Conservation (phyloP, 805 yeast genomes). For the Saturnispora ahearnii region DNA sequence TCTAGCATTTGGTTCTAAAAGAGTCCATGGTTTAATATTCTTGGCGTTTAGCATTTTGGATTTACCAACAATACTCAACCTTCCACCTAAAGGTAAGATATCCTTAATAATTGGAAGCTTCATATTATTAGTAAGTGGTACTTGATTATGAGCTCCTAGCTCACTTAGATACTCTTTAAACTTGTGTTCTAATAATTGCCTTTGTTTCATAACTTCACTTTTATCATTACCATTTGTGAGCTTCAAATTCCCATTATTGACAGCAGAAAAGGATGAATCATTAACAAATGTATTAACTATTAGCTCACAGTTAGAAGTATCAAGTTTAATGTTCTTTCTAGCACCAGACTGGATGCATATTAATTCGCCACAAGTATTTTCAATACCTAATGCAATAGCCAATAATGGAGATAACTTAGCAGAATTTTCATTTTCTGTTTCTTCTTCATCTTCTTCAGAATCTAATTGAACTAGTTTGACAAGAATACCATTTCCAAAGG, state of each 20-base stretch:
- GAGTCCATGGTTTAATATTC: constrained; percentile 6
- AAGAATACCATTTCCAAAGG: constrained; percentile 10
- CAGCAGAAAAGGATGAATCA: constrained; percentile 25
- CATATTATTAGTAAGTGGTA: constrained; percentile 40
- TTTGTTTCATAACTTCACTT: constrained; percentile 10
- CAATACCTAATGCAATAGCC: constrained; percentile 48
- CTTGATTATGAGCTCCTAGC: not conserved
- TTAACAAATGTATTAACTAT: constrained; percentile 47
- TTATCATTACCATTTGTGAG: not conserved
- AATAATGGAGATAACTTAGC: constrained; percentile 21
- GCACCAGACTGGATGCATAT: constrained; percentile 36
- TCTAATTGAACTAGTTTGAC: constrained; percentile 9
- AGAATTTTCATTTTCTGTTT: constrained; percentile 8
- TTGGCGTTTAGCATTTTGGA: constrained; percentile 10
- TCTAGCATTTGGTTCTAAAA: constrained; percentile 27
- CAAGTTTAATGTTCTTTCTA: constrained; percentile 7
- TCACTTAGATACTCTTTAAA: constrained; percentile 12
- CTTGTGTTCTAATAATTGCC: constrained; percentile 13
- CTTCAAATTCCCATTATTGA: constrained; percentile 3
- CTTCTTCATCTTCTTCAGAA: constrained; percentile 1
- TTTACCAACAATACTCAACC: constrained; percentile 28
- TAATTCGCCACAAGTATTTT: constrained; percentile 41
- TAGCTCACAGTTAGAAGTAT: constrained; percentile 5
- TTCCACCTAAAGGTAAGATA: constrained; percentile 50
- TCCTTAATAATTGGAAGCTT: constrained; percentile 44